Evolutionary conservation across 352 stramenopile genomes (phyloP).

Genomic region (Lagenidium sp.): DNA sequence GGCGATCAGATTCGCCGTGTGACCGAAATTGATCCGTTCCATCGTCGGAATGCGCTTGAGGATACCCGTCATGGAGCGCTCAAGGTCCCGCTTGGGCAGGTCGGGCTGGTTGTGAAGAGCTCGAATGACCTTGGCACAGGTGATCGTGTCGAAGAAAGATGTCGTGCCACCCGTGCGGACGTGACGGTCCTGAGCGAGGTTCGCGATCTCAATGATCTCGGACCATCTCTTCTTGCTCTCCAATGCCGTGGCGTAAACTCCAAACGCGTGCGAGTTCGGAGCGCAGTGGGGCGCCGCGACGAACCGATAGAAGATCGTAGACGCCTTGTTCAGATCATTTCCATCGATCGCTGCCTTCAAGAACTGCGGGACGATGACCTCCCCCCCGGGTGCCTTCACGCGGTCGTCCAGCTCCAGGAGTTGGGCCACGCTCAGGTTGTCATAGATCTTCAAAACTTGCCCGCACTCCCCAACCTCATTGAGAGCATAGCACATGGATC

Average conservation of each 20-base stretch:
- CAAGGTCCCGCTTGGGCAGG: constrained; percentile 4
- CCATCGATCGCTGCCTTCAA: constrained; percentile 31
- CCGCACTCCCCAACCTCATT: constrained; percentile 26
- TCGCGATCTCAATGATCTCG: constrained; percentile 41
- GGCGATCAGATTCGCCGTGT: constrained; percentile 49
- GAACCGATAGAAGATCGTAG: constrained; percentile 38
- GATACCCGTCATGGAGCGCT: constrained; percentile 34
- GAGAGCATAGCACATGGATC: constrained; percentile 58
- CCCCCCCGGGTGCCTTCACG: constrained; percentile 61
- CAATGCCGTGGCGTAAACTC: constrained; percentile 41
- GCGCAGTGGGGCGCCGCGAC: constrained; percentile 17
- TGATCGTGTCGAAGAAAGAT: constrained; percentile 34
- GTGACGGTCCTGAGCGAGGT: constrained; percentile 36
- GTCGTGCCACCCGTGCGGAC: constrained; percentile 10
- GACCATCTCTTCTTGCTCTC: constrained; percentile 38
- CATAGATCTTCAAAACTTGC: constrained; percentile 38
- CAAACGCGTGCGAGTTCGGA: constrained; percentile 59
- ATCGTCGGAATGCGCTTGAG: constrained; percentile 30
- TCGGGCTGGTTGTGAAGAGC: constrained; percentile 30
- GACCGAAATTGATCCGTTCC: constrained; percentile 28
- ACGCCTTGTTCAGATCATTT: constrained; percentile 16
- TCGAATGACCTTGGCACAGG: constrained; percentile 34
- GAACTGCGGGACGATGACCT: too few species aligned
- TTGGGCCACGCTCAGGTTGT: constrained; percentile 25
- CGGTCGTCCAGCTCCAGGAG: constrained; percentile 26